Conservation (phyloP, 2,329 filamentous ascomycete genomes). For the Aspergillus sp. region DNA sequence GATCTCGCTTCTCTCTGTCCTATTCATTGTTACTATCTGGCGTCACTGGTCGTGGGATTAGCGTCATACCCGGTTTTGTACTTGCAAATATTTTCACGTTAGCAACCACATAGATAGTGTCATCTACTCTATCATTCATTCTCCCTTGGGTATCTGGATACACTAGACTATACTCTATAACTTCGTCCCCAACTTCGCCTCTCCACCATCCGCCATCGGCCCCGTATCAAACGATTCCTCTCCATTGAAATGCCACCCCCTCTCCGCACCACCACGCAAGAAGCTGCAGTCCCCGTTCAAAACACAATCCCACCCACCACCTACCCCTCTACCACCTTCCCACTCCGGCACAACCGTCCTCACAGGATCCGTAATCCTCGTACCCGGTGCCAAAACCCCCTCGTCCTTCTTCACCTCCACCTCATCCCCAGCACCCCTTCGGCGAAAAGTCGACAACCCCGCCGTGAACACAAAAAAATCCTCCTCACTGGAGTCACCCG, state of each 20-base stretch:
- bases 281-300: constrained; percentile 85
- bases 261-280: constrained; percentile 76
- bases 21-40: neutral
- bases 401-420: constrained; percentile 34
- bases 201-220: constrained; percentile 30
- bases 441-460: constrained; percentile 71
- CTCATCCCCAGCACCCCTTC: constrained; percentile 41
- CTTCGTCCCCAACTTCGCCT: constrained; percentile 22
- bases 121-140: constrained; percentile 11
- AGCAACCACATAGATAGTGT: constrained; percentile 1
- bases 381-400: constrained; percentile 33
- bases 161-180: constrained; percentile 21
- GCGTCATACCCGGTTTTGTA: constrained; percentile 11
- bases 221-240: constrained; percentile 52
- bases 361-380: constrained; percentile 29
- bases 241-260: constrained; percentile 70
- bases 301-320: constrained; percentile 79
- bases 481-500: constrained; percentile 69
- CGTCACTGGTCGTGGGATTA: constrained; percentile 12
- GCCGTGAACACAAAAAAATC: constrained; percentile 89
- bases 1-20: neutral
- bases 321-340: constrained; percentile 65
- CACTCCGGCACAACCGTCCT: constrained; percentile 49
- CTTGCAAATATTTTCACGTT: constrained; percentile 6
- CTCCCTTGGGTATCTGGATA: neutral